Evolutionary conservation across 768 basidiomycete genomes (phyloP).

Genomic region (Baorangia bicolor): DNA sequence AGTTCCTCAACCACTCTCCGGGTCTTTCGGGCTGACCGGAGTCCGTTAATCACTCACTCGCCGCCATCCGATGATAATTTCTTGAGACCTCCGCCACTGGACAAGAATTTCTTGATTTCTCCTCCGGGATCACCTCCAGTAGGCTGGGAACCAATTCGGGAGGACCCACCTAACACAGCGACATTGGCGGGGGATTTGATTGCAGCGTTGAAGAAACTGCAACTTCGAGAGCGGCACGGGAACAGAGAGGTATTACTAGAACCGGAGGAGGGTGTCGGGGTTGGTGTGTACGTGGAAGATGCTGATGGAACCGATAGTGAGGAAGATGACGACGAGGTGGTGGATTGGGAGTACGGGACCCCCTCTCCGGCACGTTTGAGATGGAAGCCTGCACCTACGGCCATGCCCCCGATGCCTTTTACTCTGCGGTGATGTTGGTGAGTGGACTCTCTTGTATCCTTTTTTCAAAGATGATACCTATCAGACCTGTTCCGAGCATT

Average conservation of each 20-base stretch:
- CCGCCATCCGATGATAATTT: constrained; percentile 27
- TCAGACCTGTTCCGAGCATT: constrained; percentile 79
- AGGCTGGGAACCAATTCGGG: constrained; percentile 90
- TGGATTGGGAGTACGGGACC: constrained; percentile 62
- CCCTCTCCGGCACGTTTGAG: constrained; percentile 46
- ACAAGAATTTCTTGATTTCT: constrained; percentile 97
- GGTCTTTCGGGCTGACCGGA: constrained; percentile 73
- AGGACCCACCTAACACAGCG: constrained; percentile 83
- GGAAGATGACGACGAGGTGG: constrained; percentile 26
- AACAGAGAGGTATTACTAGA: constrained; percentile 62
- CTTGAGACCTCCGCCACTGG: constrained; percentile 72
- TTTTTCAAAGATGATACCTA: constrained; percentile 55
- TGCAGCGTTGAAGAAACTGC: constrained; percentile 68
- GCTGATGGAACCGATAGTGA: constrained; percentile 46
- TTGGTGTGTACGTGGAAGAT: constrained; percentile 78
- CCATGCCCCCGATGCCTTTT: constrained; percentile 52
- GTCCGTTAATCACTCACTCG: constrained; percentile 49
- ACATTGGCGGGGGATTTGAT: constrained; percentile 90
- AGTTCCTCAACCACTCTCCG: constrained; percentile 56
- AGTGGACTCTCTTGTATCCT: constrained; percentile 16
- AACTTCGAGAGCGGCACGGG: constrained; percentile 45
- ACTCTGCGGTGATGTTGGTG: constrained; percentile 25
- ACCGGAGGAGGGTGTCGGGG: constrained; percentile 67
- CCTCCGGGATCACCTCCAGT: constrained; percentile 97
- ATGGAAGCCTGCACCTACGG: constrained; percentile 53